Conservation (phyloP, 176 grass and related monocot genomes). For the Tillandsia leiboldiana region DNA sequence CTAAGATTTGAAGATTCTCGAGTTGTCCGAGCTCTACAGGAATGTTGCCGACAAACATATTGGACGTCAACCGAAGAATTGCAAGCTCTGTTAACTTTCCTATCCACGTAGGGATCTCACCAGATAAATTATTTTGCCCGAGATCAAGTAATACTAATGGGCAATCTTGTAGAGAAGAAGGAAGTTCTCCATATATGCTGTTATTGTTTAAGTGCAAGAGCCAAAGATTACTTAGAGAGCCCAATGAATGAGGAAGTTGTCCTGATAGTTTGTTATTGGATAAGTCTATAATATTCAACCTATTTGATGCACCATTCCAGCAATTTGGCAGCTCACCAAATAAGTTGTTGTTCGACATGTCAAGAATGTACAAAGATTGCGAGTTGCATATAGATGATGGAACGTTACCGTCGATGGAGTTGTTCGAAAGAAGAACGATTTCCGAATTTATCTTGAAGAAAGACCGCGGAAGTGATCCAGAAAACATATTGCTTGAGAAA, state of each 20-base stretch:
- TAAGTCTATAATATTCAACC: neutral
- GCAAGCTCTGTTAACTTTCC: no score
- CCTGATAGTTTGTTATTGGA: neutral
- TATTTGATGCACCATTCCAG: neutral
- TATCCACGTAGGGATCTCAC: no score
- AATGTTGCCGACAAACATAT: slow-evolving; percentile 32
- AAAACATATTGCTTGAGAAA: slow-evolving; percentile 15
- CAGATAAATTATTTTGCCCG: no score
- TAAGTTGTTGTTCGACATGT: slow-evolving; percentile 17
- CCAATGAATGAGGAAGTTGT: neutral
- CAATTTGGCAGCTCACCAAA: slow-evolving; percentile 6
- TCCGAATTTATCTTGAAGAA: neutral
- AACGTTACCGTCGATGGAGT: slow-evolving; percentile 15
- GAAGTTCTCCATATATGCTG: slow-evolving; percentile 18
- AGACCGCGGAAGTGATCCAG: neutral
- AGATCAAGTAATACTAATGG: no score
- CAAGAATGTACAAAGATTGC: neutral
- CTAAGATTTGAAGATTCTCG: slow-evolving; percentile 13
- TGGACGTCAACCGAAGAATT: slow-evolving; percentile 17
- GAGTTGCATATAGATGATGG: slow-evolving; percentile 8
- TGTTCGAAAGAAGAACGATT: slow-evolving; percentile 1
- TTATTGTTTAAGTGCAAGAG: slow-evolving; percentile 23
- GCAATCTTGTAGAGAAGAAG: no score
- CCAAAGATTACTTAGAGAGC: neutral
- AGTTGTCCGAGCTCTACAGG: slow-evolving; percentile 4